These are phyloP conservation scores for Suillus lakei DNA, from an alignment of 768 basidiomycete genomes.

Conservation along the genomic window DNA sequence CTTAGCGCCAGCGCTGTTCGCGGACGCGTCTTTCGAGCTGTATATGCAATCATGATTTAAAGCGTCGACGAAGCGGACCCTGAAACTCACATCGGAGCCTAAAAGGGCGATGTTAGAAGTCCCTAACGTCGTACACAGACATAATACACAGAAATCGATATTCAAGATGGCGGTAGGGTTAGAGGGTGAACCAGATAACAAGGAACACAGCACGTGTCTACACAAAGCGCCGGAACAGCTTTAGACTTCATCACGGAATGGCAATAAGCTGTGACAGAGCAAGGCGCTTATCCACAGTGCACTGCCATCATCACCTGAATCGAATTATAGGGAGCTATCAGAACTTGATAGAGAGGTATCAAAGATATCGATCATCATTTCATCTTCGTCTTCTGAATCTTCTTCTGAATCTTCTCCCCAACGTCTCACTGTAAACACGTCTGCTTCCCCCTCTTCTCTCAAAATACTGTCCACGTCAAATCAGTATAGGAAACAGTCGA, in stretches of 20 bases:
- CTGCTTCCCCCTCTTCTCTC: conserved; percentile 57
- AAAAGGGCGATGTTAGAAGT: conserved; percentile 67
- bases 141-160: conserved; percentile 1
- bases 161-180: conserved; percentile 11
- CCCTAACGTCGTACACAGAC: conserved; percentile 56
- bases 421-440: conserved; percentile 55
- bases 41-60: not conserved
- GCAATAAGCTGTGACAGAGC: not conserved
- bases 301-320: not conserved
- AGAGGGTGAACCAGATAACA: conserved; percentile 11
- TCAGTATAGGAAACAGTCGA: conserved; percentile 11
- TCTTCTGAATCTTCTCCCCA: conserved; percentile 41
- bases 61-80: conserved; percentile 2
- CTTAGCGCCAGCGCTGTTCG: conserved; percentile 53
- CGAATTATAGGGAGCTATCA: not conserved
- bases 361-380: not conserved
- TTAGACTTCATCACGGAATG: not conserved
- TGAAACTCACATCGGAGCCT: conserved; percentile 57
- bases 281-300: not conserved
- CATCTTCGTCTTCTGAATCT: conserved; percentile 23
- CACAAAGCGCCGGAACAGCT: conserved; percentile 1
- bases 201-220: conserved; percentile 20
- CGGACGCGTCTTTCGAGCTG: conserved; percentile 54
- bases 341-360: not conserved
- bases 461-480: conserved; percentile 51